These are phyloP conservation scores for Cladorrhinum sp. DNA, from an alignment of 2,329 filamentous ascomycete genomes.

Conservation along the genomic window DNA sequence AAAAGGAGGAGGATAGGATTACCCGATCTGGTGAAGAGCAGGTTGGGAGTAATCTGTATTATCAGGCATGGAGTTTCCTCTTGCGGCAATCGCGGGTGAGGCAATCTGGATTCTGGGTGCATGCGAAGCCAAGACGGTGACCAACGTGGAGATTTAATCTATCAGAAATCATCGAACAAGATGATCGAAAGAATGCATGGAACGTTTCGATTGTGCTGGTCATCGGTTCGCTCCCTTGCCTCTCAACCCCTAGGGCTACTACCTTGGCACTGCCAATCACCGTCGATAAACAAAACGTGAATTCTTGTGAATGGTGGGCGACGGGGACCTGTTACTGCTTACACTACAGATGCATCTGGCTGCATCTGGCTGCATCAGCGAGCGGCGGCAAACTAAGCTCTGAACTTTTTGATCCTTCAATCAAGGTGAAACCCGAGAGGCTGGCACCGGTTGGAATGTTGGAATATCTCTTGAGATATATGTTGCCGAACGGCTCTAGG, in stretches of 20 bases:
- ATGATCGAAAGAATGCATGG: background rate
- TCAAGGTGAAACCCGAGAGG: background rate
- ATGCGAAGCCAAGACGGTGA: background rate
- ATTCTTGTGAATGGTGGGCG: background rate
- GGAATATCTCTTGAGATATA: background rate
- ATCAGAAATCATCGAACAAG: background rate
- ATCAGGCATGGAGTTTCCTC: background rate
- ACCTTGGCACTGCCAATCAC: background rate
- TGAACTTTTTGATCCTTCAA: background rate
- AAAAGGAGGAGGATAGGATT: background rate
- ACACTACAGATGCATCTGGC: background rate
- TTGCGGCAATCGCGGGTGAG: background rate
- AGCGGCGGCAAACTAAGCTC: background rate
- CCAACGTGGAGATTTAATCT: background rate
- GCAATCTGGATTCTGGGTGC: background rate
- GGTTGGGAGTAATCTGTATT: background rate
- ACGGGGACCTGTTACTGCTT: background rate
- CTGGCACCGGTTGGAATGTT: background rate
- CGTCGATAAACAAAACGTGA: background rate
- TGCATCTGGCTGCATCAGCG: background rate
- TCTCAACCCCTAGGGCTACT: background rate
- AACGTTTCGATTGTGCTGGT: background rate
- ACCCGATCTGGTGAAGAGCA: background rate
- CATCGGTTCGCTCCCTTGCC: background rate
- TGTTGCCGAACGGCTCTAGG: background rate